Conservation (phyloP, 257 asterid genomes). For the Anisodus tanguticus region DNA sequence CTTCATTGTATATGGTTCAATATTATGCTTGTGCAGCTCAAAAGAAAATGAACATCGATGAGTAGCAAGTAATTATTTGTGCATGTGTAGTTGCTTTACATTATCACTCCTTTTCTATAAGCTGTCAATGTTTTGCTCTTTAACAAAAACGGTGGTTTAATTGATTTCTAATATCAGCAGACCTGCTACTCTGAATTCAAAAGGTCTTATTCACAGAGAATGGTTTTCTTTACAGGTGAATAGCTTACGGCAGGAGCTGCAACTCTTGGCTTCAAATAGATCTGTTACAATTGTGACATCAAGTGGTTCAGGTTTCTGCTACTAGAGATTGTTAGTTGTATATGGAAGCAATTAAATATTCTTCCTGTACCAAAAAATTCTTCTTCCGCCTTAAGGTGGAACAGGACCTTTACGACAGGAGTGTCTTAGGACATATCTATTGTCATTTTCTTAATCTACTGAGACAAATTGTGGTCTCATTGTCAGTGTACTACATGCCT, state of each 20-base stretch:
- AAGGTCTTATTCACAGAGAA: not conserved
- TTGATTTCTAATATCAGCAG: constrained; percentile 16
- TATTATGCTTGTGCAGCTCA: not conserved
- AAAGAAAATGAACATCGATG: not conserved
- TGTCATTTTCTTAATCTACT: constrained; percentile 5
- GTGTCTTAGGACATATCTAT: constrained; percentile 9
- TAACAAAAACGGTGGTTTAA: not conserved
- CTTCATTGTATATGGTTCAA: constrained; percentile 3
- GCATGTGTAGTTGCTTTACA: not conserved
- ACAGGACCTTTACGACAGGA: constrained; percentile 12
- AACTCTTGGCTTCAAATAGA: constrained; percentile 62
- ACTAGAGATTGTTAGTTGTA: constrained; percentile 27
- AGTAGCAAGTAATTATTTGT: not conserved
- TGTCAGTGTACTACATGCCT: constrained; percentile 16
- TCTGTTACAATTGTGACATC: constrained; percentile 77
- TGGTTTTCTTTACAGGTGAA: constrained; percentile 60
- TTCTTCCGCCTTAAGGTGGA: not conserved
- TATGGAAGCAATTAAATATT: constrained; percentile 18
- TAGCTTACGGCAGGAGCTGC: constrained; percentile 79
- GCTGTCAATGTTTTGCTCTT: not conserved
- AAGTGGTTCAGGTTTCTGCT: constrained; percentile 69
- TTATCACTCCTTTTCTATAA: not conserved
- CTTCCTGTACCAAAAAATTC: too few species aligned
- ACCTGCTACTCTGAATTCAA: constrained; percentile 19
- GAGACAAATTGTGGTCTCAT: not conserved